These are phyloP conservation scores for Candida chilensis DNA, from an alignment of 805 yeast species.

Conservation along the genomic window DNA sequence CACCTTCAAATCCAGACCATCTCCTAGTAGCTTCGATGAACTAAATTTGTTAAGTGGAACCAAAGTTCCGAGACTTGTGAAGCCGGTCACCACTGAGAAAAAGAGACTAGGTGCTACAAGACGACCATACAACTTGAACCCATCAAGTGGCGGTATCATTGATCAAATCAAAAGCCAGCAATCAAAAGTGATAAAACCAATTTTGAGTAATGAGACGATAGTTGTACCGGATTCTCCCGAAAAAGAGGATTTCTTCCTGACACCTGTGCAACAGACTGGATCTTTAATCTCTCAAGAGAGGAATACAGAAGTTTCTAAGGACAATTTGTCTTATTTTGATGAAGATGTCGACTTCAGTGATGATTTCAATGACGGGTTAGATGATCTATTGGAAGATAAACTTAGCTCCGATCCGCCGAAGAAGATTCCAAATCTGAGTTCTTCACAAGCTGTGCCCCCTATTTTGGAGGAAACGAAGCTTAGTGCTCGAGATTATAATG, in stretches of 20 bases:
- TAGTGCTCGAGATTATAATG: not conserved
- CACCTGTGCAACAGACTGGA: conserved; percentile 1
- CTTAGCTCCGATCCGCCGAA: no score
- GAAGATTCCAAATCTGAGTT: not conserved
- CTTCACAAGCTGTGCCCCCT: not conserved
- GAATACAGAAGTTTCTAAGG: conserved; percentile 1
- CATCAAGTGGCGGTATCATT: conserved; percentile 5
- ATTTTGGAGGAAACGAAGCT: not conserved
- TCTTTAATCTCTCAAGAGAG: conserved; percentile 4
- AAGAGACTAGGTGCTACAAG: conserved; percentile 5
- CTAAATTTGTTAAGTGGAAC: no score
- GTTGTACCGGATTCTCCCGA: conserved; percentile 1
- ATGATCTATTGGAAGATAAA: no score
- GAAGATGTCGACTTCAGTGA: conserved; percentile 7
- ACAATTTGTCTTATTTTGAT: conserved; percentile 1
- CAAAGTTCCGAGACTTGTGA: conserved; percentile 1
- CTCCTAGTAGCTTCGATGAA: no score
- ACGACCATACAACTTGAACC: not conserved
- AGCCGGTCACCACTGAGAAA: conserved; percentile 8
- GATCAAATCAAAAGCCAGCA: conserved; percentile 7
- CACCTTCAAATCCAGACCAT: no score
- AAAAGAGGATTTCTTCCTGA: not conserved
- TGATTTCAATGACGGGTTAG: conserved; percentile 14
- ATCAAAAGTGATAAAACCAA: conserved; percentile 2
- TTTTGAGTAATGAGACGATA: not conserved